Evolutionary conservation across 192 early-diverging fungal species (phyloP).

Genomic region (Coemansia sp.): DNA sequence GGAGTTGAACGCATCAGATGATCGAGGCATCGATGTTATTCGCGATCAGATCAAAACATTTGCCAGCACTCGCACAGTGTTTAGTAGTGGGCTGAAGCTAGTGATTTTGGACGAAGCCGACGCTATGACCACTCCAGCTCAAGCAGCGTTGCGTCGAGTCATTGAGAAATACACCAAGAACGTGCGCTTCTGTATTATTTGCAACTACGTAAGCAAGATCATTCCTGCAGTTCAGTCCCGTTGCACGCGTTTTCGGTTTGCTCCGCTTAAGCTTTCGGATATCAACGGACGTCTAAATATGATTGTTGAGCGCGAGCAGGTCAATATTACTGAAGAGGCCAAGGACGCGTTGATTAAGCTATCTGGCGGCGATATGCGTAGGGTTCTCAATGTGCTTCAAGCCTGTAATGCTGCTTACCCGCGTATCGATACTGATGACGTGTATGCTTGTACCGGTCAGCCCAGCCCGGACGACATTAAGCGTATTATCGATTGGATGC

Average conservation of each 20-base stretch:
- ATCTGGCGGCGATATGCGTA: slow-evolving; percentile 95
- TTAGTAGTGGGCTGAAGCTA: slow-evolving; percentile 90
- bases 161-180: slow-evolving; percentile 98
- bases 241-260: slow-evolving; percentile 97
- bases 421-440: slow-evolving; percentile 67
- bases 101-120: slow-evolving; percentile 98
- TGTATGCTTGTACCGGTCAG: slow-evolving; percentile 91
- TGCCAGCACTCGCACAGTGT: slow-evolving; percentile 93
- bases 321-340: slow-evolving; percentile 79
- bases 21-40: slow-evolving; percentile 97
- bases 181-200: slow-evolving; percentile 97
- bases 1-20: slow-evolving; percentile 97
- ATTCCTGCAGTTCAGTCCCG: slow-evolving; percentile 97
- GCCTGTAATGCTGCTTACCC: slow-evolving; percentile 86
- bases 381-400: slow-evolving; percentile 93
- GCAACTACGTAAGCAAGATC: slow-evolving; percentile 97
- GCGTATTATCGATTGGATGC: slow-evolving; percentile 71
- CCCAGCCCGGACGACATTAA: slow-evolving; percentile 87
- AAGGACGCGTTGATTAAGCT: slow-evolving; percentile 77
- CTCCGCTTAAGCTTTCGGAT: slow-evolving; percentile 75
- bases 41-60: slow-evolving; percentile 98
- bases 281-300: slow-evolving; percentile 73
- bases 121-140: slow-evolving; percentile 90
- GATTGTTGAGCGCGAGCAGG: slow-evolving; percentile 69
- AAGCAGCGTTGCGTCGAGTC: slow-evolving; percentile 90